Conservation (phyloP, 106 monocot species). For the Platanthera guangdongensis region DNA sequence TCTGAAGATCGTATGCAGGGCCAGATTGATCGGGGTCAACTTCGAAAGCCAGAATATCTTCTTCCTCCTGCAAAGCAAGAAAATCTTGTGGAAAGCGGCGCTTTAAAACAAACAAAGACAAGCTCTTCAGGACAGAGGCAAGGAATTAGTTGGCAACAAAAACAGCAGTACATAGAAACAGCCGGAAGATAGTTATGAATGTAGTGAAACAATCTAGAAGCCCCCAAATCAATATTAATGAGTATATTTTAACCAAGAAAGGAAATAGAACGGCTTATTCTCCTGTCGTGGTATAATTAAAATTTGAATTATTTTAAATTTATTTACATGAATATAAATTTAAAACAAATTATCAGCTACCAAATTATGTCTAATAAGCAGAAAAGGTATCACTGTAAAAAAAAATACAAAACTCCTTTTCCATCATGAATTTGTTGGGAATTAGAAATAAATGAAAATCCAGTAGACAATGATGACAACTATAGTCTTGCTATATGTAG, state of each 20-base stretch:
- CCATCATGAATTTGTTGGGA: too few species aligned
- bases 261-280: background rate
- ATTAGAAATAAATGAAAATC: too few species aligned
- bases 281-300: background rate
- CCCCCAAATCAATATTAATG: background rate
- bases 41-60: background rate
- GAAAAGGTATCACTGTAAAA: too few species aligned
- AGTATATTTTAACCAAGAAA: background rate
- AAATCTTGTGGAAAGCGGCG: background rate
- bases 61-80: conserved; percentile 1
- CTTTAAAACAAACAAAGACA: background rate
- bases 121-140: background rate
- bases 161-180: background rate
- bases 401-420: too few species aligned
- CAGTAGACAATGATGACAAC: too few species aligned
- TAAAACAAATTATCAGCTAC: background rate
- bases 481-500: too few species aligned
- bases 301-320: background rate
- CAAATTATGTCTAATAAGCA: background rate
- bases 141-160: background rate
- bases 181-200: background rate
- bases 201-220: background rate
- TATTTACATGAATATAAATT: background rate
- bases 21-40: background rate
- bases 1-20: background rate